Evolutionary conservation across 1,139 yeast genomes (phyloP), one percentile per base, ranked within the genome.

Genomic region (Saccharomyces hybrid): DNA sequence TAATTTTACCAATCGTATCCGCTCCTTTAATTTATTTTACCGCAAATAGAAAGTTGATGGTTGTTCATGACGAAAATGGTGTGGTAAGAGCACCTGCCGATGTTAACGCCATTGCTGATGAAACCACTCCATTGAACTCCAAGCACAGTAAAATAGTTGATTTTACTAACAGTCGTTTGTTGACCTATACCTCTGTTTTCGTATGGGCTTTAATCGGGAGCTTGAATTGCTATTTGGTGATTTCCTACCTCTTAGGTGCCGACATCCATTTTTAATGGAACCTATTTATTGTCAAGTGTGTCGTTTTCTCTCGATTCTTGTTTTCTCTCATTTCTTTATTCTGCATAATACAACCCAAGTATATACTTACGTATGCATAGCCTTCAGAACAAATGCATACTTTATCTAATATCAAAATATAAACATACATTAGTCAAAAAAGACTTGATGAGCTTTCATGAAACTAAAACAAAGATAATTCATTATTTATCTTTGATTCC

Each of bases 11-110:
- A 1, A 82, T 90, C 58, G 95, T 90, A 3, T 83, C 91, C 28
- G 97, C 97, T 0, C 98, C 98, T 7, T 74, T 91, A 60, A 82
- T 91, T 49, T 86, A 83, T 70, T 91, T 91, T 71, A 90, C 97
- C 0, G 81, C 89, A 58, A 80, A 81, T 52, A 84, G 82, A 61
- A 73, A 79, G 50, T 83, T 84, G 56, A 93, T 93, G 99, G 76
- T 83, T 49, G 97, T 90, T 11, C 70, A 68, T 9, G 71, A 68
- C 27, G 65, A 65, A 25, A 56, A 60, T 51, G 62, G 62, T 27
- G 64, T 58, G 23, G 70, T 62, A 14, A 65, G 63, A 31, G 56
- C 54, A 13, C 53, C 26, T 31, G 59, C 53, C 26, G 50, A 51
- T 13, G 51, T 60, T 23, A 52, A 57, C 41, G 58, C 57, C 28